Evolutionary conservation across 2,329 filamentous ascomycete genomes (phyloP), one percentile per base, ranked within the genome.

Genomic region (Botrytis medusae): DNA sequence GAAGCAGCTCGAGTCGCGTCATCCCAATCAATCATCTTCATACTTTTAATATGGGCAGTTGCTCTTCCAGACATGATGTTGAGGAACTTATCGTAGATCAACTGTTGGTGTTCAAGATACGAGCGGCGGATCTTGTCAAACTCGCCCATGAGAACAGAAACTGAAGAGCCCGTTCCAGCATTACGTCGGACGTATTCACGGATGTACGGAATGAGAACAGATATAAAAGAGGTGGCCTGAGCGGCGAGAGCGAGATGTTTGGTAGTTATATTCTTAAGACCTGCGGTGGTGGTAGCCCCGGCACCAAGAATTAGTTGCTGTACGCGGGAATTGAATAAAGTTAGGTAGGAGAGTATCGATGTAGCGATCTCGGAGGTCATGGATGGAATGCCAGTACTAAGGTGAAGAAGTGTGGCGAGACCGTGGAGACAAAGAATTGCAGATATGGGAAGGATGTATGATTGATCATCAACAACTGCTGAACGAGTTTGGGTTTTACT

Each of bases 231-330:
- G 32, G 98, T 84, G 0, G 95, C 93, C 82, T 98, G 95, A 0
- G 93, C 95, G 3, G 96, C 95, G 29, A 98, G 89, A 0, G 96
- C 95, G 2, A 99, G 88, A 83, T 99, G 95, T 79, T 96, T 96
- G 0, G 96, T 97, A 0, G 93, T 97, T 81, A 99, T 99, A 79
- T 98, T 98, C 81, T 94, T 97, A 32, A 99, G 85, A 0, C 95
- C 95, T 1, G 95, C 96, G 37, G 92, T 94, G 51, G 90, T 87
- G 8, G 93, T 98, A 6, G 96, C 96, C 7, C 96, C 96, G 1
- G 96, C 96, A 1, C 96, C 96, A 10, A 99, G 90, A 76, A 99
- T 98, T 73, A 99, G 88, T 81, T 99, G 96, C n/a, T 93, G 97
- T 73, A 95, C 95, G 32, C 96, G 92, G 3, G 94, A 98, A 82